phyloP scores from a whole-genome alignment of 2,329 filamentous ascomycete genomes.

The Camptophora hylomeconis region DNA sequence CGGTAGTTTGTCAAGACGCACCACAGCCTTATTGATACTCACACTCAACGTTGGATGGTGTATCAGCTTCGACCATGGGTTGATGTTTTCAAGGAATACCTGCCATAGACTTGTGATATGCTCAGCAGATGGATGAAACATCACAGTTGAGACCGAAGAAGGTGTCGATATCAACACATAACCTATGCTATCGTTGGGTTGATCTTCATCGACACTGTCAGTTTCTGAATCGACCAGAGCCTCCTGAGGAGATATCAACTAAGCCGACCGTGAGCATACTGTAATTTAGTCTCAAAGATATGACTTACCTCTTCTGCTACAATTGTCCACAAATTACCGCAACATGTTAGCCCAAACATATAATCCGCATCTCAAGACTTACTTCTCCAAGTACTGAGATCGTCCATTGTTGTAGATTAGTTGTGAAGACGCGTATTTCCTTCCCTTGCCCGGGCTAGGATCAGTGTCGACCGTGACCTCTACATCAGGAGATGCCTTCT shows the following conservation, averaged over 20 bases:
- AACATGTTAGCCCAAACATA: not conserved
- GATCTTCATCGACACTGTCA: not conserved
- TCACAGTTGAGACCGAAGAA: constrained; percentile 7
- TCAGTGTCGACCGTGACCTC: too few species aligned
- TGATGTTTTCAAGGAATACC: constrained; percentile 58
- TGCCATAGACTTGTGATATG: constrained; percentile 60
- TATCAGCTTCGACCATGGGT: constrained; percentile 59
- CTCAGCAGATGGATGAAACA: constrained; percentile 18
- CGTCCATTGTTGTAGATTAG: constrained; percentile 6
- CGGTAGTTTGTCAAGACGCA: constrained; percentile 22
- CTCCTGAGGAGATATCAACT: not conserved
- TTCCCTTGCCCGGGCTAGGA: too few species aligned
- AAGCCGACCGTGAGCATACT: too few species aligned
- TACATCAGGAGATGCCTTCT: too few species aligned
- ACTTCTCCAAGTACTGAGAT: too few species aligned
- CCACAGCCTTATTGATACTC: constrained; percentile 48
- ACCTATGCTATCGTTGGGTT: constrained; percentile 6
- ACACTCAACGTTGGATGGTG: constrained; percentile 59
- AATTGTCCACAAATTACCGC: constrained; percentile 11
- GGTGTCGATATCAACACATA: constrained; percentile 16
- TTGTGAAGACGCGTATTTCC: too few species aligned
- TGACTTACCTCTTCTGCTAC: constrained; percentile 11
- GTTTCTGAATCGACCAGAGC: not conserved
- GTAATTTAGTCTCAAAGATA: too few species aligned
- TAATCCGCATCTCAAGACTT: too few species aligned